Percentiles rank a stretch among this genome's conserved stretches.
Evolutionary conservation across 345 rosid genomes (phyloP).

Genomic region (Lenwebbia sp.): DNA sequence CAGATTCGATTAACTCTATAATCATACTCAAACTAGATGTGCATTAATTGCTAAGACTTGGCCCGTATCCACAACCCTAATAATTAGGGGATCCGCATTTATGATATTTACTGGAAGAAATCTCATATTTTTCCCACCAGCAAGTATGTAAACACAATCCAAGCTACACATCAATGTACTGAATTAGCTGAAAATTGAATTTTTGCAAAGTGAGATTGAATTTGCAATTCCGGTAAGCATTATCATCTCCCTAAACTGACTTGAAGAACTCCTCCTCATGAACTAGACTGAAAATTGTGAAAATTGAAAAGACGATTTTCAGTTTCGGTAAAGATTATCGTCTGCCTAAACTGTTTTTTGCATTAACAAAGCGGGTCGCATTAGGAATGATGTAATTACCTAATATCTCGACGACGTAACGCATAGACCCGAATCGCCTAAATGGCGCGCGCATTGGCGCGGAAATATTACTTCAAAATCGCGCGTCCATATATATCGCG

Average conservation of each 20-base stretch:
- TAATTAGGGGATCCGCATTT: neutral
- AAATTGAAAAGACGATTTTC: neutral
- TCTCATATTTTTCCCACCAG: neutral
- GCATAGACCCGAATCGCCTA: neutral
- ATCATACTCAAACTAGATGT: neutral
- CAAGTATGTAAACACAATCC: neutral
- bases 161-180: neutral
- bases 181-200: neutral
- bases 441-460: neutral
- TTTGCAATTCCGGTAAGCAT: neutral
- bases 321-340: neutral
- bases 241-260: neutral
- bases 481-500: neutral
- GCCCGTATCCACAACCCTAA: neutral
- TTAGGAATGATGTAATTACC: neutral
- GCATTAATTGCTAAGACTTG: neutral
- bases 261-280: neutral
- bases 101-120: neutral
- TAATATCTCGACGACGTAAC: neutral
- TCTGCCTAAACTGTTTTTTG: neutral
- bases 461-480: neutral
- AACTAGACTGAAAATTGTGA: neutral
- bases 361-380: neutral
- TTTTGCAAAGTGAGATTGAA: neutral
- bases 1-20: neutral